Conservation (phyloP, 1,139 yeast species). For the Waltiozyma sp. region DNA sequence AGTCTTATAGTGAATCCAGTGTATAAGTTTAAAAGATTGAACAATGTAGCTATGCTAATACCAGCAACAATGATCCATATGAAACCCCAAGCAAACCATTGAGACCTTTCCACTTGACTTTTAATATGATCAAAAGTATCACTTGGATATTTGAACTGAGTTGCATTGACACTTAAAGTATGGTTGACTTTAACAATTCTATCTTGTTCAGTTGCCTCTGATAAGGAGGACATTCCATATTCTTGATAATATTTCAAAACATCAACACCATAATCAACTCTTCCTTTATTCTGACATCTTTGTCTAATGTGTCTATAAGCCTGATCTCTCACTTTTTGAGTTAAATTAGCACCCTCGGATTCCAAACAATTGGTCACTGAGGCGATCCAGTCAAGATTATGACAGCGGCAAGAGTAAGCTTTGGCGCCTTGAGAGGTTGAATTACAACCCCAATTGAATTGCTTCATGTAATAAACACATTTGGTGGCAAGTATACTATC, state of each 20-base stretch:
- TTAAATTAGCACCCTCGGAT: constrained; percentile 15
- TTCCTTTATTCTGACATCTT: constrained; percentile 25
- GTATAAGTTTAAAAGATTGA: constrained; percentile 19
- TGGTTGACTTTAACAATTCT: constrained; percentile 13
- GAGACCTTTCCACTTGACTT: constrained; percentile 22
- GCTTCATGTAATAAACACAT: constrained; percentile 27
- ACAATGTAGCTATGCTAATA: constrained; percentile 19
- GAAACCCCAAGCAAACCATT: constrained; percentile 32
- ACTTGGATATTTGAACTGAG: constrained; percentile 22
- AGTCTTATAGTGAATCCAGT: constrained; percentile 10
- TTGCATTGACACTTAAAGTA: constrained; percentile 22
- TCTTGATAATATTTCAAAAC: constrained; percentile 21
- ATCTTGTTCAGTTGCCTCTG: constrained; percentile 17
- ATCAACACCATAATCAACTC: constrained; percentile 21
- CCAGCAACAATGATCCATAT: constrained; percentile 28
- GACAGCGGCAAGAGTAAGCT: constrained; percentile 28
- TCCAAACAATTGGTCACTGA: constrained; percentile 28
- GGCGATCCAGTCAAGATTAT: constrained; percentile 29
- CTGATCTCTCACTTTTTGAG: constrained; percentile 20
- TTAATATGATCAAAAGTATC: constrained; percentile 23
- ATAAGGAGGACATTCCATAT: constrained; percentile 23
- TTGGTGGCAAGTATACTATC: constrained; percentile 29
- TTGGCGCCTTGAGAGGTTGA: constrained; percentile 21
- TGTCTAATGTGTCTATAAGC: constrained; percentile 26
- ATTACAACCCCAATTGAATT: constrained; percentile 30